A percentile compares a stretch with the other conserved stretches of the same genome.
Evolutionary conservation across 768 basidiomycete genomes (phyloP).

Genomic region (Kwoniella sp.): DNA sequence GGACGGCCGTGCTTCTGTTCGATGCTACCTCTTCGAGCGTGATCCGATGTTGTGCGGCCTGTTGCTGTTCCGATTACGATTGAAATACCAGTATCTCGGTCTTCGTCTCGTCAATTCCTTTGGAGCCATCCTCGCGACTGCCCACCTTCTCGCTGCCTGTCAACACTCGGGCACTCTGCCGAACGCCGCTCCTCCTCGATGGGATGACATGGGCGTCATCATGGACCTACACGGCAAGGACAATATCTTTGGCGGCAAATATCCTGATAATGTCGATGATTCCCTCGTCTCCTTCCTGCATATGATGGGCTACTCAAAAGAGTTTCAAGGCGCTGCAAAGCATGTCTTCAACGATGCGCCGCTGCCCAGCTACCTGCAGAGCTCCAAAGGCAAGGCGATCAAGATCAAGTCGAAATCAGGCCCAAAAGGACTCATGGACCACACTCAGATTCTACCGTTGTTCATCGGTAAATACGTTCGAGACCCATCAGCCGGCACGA

Average conservation of each 20-base stretch:
- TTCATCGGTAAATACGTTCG: constrained; percentile 12
- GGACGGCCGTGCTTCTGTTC: neutral
- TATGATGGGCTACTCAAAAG: constrained; percentile 20
- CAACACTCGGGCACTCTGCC: neutral
- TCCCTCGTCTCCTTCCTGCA: constrained; percentile 8
- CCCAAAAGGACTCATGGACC: constrained; percentile 13
- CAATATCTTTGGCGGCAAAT: constrained; percentile 25
- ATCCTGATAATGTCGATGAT: constrained; percentile 16
- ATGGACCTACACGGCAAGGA: constrained; percentile 20
- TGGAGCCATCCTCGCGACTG: constrained; percentile 9
- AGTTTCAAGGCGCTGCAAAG: neutral
- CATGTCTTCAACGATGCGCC: neutral
- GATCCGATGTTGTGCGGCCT: constrained; percentile 22
- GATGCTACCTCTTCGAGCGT: neutral
- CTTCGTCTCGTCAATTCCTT: constrained; percentile 5
- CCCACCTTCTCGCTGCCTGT: constrained; percentile 14
- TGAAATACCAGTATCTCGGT: constrained; percentile 20
- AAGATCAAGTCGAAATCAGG: neutral
- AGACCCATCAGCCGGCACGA: neutral
- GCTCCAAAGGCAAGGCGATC: neutral
- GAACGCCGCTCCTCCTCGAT: neutral
- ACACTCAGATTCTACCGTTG: constrained; percentile 22
- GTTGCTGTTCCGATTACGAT: constrained; percentile 17
- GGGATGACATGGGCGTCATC: constrained; percentile 16
- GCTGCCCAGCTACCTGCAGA: neutral